These are phyloP conservation scores for Plantago ovata DNA, from an alignment of 257 asterid species.

Conservation along the genomic window DNA sequence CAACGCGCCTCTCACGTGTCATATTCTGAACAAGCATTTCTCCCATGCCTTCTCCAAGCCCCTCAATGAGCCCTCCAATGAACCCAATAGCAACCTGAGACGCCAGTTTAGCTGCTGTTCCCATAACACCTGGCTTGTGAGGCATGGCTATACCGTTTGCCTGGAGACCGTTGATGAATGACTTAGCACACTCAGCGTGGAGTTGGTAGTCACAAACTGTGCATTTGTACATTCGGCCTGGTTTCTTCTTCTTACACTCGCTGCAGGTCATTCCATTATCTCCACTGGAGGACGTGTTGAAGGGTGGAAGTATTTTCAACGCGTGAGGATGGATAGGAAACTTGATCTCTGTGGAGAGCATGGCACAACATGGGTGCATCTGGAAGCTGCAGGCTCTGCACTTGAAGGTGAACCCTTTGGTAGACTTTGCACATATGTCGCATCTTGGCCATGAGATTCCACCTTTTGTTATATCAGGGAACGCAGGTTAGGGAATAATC, in stretches of 20 bases:
- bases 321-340: constrained; percentile 46
- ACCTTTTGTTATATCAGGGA: constrained; percentile 27
- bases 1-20: constrained; percentile 40
- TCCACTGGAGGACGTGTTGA: constrained; percentile 2
- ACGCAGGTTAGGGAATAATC: neutral
- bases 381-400: constrained; percentile 83
- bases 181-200: constrained; percentile 75
- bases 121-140: constrained; percentile 54
- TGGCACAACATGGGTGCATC: constrained; percentile 92
- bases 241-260: constrained; percentile 55
- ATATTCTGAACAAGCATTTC: constrained; percentile 52
- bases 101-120: constrained; percentile 65
- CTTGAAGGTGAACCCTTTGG: constrained; percentile 66
- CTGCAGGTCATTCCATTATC: constrained; percentile 31
- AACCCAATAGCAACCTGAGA: constrained; percentile 69
- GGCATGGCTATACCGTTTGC: constrained; percentile 52
- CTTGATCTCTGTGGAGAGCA: constrained; percentile 48
- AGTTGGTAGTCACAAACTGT: constrained; percentile 58
- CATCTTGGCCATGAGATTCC: constrained; percentile 73
- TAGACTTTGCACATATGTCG: constrained; percentile 59
- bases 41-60: constrained; percentile 79
- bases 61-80: constrained; percentile 68
- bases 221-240: constrained; percentile 65
- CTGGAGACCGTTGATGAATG: constrained; percentile 58
- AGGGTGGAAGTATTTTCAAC: constrained; percentile 43